These are phyloP conservation scores for Plasmodium fragile DNA, from an alignment of 169 alveolate species.

Conservation along the genomic window DNA sequence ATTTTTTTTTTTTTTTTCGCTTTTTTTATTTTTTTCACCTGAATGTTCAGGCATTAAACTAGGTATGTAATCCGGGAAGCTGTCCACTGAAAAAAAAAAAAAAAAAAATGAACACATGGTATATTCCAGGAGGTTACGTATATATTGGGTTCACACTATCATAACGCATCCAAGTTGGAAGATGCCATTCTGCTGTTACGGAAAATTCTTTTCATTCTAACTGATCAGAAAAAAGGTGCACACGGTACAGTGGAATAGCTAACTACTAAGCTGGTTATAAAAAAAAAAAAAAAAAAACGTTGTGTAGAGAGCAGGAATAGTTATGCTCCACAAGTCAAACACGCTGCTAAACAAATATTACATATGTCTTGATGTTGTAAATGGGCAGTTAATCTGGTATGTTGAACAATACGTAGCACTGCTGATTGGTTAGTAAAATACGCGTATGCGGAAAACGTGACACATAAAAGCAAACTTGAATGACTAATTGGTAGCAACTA, in stretches of 20 bases:
- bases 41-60: constrained; percentile 37
- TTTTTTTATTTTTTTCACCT: constrained; percentile 13
- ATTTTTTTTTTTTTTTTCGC: neutral
- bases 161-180: neutral
- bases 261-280: neutral
- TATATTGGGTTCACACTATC: neutral
- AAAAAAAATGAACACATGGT: neutral
- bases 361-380: neutral
- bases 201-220: neutral
- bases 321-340: neutral
- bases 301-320: neutral
- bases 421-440: neutral
- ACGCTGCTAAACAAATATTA: neutral
- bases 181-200: neutral
- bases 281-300: neutral
- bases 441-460: neutral
- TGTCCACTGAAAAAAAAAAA: constrained; percentile 30
- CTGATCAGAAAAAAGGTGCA: neutral
- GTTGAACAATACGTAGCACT: neutral
- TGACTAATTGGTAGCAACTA: neutral
- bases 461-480: neutral
- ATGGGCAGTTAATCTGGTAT: neutral
- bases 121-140: neutral
- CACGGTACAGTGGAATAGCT: neutral
- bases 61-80: constrained; percentile 6